A percentile compares a stretch with the other conserved stretches of the same genome.
Evolutionary conservation across 345 rosid species (phyloP).

Genomic region (Brassica juncea): DNA sequence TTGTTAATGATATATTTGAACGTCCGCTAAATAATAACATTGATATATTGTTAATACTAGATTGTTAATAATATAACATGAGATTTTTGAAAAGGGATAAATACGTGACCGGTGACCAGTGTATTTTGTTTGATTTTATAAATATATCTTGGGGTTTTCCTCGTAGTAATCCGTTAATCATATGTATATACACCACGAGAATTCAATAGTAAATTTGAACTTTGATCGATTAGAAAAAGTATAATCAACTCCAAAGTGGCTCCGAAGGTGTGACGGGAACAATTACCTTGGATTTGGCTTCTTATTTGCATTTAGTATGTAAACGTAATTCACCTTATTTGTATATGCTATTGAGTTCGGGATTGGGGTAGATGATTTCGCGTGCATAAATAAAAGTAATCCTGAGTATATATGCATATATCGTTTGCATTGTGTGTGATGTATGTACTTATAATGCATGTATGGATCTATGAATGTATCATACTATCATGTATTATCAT

Average conservation of each 20-base stretch:
- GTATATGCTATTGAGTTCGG: neutral
- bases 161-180: neutral
- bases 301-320: neutral
- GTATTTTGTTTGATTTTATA: neutral
- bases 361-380: neutral
- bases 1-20: too few relatives aligned
- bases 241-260: neutral
- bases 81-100: neutral
- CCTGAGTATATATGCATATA: neutral
- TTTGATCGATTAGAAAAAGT: neutral
- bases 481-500: neutral
- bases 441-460: neutral
- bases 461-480: neutral
- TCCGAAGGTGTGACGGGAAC: neutral
- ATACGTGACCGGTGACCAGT: neutral
- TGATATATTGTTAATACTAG: neutral
- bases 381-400: neutral
- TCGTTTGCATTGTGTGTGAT: neutral
- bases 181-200: neutral
- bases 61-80: neutral
- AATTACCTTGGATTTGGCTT: conserved; percentile 1
- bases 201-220: neutral
- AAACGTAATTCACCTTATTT: neutral
- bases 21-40: neutral
- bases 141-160: neutral